Conservation (phyloP, 345 rosid genomes). For the Eucalyptus dawsonii region DNA sequence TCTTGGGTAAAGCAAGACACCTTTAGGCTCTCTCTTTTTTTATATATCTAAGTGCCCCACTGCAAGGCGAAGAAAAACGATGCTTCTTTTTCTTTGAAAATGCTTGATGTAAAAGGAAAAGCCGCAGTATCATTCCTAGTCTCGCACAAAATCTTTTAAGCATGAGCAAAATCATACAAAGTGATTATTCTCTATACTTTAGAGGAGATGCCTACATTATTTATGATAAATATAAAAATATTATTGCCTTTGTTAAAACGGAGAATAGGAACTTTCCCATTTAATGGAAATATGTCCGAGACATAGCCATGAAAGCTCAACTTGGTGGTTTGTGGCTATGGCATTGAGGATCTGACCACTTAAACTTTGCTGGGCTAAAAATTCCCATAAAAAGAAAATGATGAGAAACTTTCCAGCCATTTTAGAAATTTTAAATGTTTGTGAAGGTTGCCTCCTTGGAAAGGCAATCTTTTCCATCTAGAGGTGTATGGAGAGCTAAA, state of each 20-base stretch:
- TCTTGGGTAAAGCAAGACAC: background rate
- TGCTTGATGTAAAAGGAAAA: background rate
- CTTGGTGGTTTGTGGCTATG: background rate
- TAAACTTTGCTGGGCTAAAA: background rate
- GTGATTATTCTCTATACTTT: too few species aligned
- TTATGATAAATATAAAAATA: background rate
- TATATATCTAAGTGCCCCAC: background rate
- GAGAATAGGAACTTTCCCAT: background rate
- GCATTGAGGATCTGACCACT: background rate
- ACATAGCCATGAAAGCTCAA: background rate
- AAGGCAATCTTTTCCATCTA: background rate
- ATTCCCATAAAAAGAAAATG: background rate
- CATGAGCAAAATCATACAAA: too few species aligned
- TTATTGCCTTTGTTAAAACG: too few species aligned
- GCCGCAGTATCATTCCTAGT: rapidly evolving
- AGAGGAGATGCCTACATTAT: background rate
- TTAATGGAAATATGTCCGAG: background rate
- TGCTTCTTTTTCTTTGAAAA: background rate
- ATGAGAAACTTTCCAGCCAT: too few species aligned
- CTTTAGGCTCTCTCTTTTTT: background rate
- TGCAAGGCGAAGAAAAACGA: background rate
- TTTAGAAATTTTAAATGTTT: background rate
- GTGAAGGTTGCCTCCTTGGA: background rate
- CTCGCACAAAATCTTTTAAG: background rate
- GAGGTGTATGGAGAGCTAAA: background rate